Percentiles rank a stretch among this genome's conserved stretches.
Conservation (phyloP, 2,329 filamentous ascomycete genomes). For the Clathrospora elynae region DNA sequence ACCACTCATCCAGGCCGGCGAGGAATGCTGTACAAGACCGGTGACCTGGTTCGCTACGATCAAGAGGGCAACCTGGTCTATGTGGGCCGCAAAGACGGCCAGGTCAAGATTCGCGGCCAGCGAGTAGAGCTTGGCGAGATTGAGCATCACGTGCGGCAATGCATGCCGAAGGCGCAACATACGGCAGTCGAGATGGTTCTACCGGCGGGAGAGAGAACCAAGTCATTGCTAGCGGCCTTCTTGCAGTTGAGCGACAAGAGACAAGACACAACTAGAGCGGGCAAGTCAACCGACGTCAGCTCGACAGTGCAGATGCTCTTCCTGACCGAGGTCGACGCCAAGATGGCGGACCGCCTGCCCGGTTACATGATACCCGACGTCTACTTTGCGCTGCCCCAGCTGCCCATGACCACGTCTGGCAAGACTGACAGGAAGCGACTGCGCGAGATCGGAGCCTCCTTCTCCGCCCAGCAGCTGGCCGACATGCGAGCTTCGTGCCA, state of each 20-base stretch:
- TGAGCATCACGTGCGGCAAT: constrained; percentile 1
- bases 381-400: constrained; percentile 51
- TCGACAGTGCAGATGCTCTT: too few relatives aligned
- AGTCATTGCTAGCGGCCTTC: background rate
- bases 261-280: background rate
- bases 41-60: constrained; percentile 24
- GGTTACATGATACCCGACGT: constrained; percentile 51
- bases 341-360: constrained; percentile 15
- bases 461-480: background rate
- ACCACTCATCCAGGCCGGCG: background rate
- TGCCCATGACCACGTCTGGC: constrained; percentile 53
- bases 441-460: constrained; percentile 12
- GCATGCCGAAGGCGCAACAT: background rate
- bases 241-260: too few relatives aligned
- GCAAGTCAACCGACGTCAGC: background rate
- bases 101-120: constrained; percentile 33
- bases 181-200: too few relatives aligned
- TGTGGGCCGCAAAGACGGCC: constrained; percentile 26
- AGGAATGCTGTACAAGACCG: constrained; percentile 37
- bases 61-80: constrained; percentile 21
- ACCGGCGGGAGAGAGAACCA: too few relatives aligned
- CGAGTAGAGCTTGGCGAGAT: constrained; percentile 35
- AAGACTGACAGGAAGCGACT: constrained; percentile 44
- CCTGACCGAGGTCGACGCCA: background rate
- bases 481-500: too few relatives aligned